A percentile compares a stretch with the other conserved stretches of the same genome.
Evolutionary conservation across 1,284 basidiomycete species (phyloP).

Genomic region (Agroathelia rolfsii): DNA sequence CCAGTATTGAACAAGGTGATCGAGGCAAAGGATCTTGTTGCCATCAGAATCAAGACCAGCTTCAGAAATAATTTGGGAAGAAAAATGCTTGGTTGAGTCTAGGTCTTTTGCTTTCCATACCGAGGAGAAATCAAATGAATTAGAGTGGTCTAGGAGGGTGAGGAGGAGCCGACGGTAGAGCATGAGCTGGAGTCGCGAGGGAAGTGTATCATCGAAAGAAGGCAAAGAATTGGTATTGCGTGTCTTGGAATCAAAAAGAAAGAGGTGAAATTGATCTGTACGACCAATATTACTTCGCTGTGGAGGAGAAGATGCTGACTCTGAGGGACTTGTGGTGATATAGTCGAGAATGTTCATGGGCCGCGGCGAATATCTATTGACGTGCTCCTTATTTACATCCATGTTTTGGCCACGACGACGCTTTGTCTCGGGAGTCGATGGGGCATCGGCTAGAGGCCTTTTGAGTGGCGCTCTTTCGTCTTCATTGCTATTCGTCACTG

Average conservation of each 20-base stretch:
- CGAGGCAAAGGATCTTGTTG: conserved; percentile 24
- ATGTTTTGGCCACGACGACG: too few species aligned
- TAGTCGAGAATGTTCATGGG: too few species aligned
- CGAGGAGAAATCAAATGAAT: conserved; percentile 38
- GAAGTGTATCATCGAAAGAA: conserved; percentile 46
- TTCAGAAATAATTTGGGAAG: conserved; percentile 44
- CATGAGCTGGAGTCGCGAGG: conserved; percentile 76
- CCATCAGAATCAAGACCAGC: conserved; percentile 28
- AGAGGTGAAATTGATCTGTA: too few species aligned
- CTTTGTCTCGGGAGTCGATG: too few species aligned
- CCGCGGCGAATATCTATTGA: too few species aligned
- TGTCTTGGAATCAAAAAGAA: conserved; percentile 72
- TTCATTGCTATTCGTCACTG: too few species aligned
- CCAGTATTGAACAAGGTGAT: conserved; percentile 24
- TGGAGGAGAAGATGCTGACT: too few species aligned
- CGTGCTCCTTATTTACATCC: too few species aligned
- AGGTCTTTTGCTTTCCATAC: conserved; percentile 48
- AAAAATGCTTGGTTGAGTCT: conserved; percentile 38
- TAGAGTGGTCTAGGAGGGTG: conserved; percentile 31
- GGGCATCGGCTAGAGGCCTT: too few species aligned
- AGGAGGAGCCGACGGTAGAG: conserved; percentile 69
- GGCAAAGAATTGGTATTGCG: conserved; percentile 48
- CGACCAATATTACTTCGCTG: too few species aligned
- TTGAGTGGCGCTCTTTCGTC: too few species aligned
- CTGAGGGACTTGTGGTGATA: conserved; percentile 2